Base-by-base conservation (phyloP, 768 basidiomycete species). In the Mycena latifolia region DNA sequence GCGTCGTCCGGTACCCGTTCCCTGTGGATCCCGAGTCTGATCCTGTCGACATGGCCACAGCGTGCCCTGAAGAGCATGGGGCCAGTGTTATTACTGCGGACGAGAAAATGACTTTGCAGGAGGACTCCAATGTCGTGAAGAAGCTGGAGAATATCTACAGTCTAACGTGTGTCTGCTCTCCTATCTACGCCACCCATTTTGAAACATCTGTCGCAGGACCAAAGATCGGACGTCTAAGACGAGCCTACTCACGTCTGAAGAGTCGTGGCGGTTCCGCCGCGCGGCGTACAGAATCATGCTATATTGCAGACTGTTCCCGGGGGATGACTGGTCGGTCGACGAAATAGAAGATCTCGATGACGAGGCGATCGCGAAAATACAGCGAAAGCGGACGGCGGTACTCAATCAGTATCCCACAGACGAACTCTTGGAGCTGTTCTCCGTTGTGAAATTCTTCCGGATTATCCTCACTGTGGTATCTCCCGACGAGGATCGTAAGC, bases 61-160 rank as follows among this genome's bases (percentile, higher is more conserved):
- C 35, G 1, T 66, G 59, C 22, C 65, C 54, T 3, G 65, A 66
- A 31, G 59, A 66, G 1, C 55, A 37, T 29, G 22, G 2, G 5
- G 17, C 59, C 9, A 55, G 39, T 15, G n/a, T 61, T 5, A 48
- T 66, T 29, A 61, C 59, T 2, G 55, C 54, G 2, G 41, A 29
- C 1, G 71, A 72, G 51, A 63, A 58, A 15, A 2, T 24, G 5
- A 3, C n/a, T 20, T 25, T 74, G 2, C 37, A 47, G 18, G 29
- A 47, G 18, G 62, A 66, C 41, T 60, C 69, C 5, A 27, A 33
- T 6, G 58, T 66, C 0, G 64, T 70, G 18, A 8, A 37, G 2
- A 27, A 39, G 4, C 60, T 76, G 27, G 75, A 76, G 60, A 53
- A 71, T 43, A 28, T 72, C 18, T 75, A 73, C 61, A 76, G 75